phyloP scores from a whole-genome alignment of 1,139 yeast genomes.

The Geotrichum bryndzae region DNA sequence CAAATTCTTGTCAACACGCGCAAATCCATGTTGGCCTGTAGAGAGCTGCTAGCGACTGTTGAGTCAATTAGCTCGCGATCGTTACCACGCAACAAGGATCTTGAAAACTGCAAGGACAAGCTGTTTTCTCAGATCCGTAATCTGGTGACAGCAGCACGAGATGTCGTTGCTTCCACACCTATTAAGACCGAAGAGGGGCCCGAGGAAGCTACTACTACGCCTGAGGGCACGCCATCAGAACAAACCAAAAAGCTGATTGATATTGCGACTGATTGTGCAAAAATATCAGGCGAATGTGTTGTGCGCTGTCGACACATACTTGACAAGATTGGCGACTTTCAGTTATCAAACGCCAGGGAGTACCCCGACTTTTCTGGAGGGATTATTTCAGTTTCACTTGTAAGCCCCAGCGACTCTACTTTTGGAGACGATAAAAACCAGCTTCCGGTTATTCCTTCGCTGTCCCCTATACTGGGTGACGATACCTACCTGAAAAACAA shows the following conservation, averaged over 20 bases:
- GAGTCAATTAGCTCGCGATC: conserved; percentile 32
- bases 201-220: not conserved
- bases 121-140: conserved; percentile 34
- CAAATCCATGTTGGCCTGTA: conserved; percentile 39
- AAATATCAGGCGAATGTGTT: conserved; percentile 38
- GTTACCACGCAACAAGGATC: conserved; percentile 30
- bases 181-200: conserved; percentile 16
- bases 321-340: conserved; percentile 66
- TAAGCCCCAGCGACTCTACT: not conserved
- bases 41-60: conserved; percentile 38
- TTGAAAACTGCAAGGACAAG: conserved; percentile 36
- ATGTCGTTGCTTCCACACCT: conserved; percentile 21
- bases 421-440: conserved; percentile 8
- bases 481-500: not conserved
- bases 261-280: conserved; percentile 33
- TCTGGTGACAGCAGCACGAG: conserved; percentile 28
- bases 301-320: conserved; percentile 45
- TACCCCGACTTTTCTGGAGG: conserved; percentile 76
- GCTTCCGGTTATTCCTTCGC: conserved; percentile 19
- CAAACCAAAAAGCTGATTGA: conserved; percentile 17
- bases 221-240: conserved; percentile 7
- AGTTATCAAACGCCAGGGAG: conserved; percentile 55
- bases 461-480: conserved; percentile 16
- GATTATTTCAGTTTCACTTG: conserved; percentile 35
- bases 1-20: conserved; percentile 37